Evolutionary conservation across 139 green algal species (phyloP).

Genomic region (Picocystis salinarum): DNA sequence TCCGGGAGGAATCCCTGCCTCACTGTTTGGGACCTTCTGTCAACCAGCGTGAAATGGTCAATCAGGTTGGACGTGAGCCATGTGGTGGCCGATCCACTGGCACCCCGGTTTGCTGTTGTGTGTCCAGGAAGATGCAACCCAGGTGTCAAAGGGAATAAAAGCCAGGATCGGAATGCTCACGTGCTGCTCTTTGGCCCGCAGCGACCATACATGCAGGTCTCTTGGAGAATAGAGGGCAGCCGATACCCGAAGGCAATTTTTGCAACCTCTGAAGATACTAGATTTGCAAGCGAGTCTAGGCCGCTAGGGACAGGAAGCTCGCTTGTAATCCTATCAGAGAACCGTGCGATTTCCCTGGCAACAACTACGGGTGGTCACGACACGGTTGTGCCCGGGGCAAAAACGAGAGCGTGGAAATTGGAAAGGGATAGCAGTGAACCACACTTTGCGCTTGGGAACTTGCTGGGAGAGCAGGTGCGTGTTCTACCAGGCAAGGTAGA

Average conservation of each 20-base stretch:
- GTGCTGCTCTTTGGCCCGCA: no score
- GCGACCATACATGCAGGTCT: background rate
- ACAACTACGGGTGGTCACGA: background rate
- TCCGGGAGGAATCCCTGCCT: slow-evolving; percentile 6
- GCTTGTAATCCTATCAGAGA: no score
- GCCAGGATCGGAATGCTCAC: background rate
- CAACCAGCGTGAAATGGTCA: slow-evolving; percentile 22
- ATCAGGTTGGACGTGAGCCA: slow-evolving; percentile 5
- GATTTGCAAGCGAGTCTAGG: no score
- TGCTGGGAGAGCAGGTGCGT: slow-evolving; percentile 3
- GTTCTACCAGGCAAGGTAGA: background rate
- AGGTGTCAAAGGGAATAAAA: slow-evolving; percentile 4
- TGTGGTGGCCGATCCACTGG: slow-evolving; percentile 16
- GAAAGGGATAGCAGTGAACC: background rate
- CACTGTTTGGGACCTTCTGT: slow-evolving; percentile 37
- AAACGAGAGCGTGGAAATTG: background rate
- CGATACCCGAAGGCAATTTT: slow-evolving; percentile 23
- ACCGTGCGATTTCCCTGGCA: no score
- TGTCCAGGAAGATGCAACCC: slow-evolving; percentile 7
- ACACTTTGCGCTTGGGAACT: background rate
- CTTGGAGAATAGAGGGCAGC: background rate
- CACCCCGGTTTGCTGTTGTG: slow-evolving; percentile 18
- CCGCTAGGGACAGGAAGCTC: no score
- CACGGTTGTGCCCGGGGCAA: background rate
- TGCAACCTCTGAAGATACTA: background rate